Evolutionary conservation across 1,284 basidiomycete genomes (phyloP).

Genomic region (Pseudozyma tsukubaensis): DNA sequence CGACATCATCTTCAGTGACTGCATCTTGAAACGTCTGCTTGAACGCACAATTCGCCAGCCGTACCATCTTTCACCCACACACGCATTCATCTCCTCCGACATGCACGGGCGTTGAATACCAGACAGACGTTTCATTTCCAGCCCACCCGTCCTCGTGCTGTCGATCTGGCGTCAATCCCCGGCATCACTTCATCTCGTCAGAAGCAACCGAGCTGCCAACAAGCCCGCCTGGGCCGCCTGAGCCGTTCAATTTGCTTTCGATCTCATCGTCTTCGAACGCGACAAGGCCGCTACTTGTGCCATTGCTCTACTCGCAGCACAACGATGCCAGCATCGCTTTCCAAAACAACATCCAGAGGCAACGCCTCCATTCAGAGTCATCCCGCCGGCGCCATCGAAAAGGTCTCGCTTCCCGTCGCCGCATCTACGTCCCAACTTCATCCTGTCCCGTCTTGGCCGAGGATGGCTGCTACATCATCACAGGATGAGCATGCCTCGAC

Average conservation of each 20-base stretch:
- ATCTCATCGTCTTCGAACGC: no score
- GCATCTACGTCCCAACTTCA: conserved; percentile 48
- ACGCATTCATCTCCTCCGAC: conserved; percentile 7
- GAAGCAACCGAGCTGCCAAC: background rate
- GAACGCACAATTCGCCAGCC: no score
- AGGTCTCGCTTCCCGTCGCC: conserved; percentile 18
- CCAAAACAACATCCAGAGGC: conserved; percentile 40
- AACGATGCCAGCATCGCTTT: conserved; percentile 42
- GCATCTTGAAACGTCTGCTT: no score
- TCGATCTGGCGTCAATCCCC: conserved; percentile 5
- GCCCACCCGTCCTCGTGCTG: conserved; percentile 17
- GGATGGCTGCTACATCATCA: conserved; percentile 16
- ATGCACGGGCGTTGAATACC: conserved; percentile 25
- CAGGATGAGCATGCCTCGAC: conserved; percentile 56
- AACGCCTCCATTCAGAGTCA: conserved; percentile 45
- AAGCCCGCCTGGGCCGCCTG: no score
- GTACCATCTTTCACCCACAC: background rate
- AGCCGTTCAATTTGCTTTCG: no score
- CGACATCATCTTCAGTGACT: no score
- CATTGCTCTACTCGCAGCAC: background rate
- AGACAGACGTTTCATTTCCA: conserved; percentile 7
- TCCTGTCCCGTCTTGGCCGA: conserved; percentile 43
- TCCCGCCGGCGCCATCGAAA: conserved; percentile 21
- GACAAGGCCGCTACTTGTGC: background rate
- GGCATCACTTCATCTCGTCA: conserved; percentile 6